Evolutionary conservation across 2,329 filamentous ascomycete species (phyloP).

Genomic region (Aspergillus neotritici): DNA sequence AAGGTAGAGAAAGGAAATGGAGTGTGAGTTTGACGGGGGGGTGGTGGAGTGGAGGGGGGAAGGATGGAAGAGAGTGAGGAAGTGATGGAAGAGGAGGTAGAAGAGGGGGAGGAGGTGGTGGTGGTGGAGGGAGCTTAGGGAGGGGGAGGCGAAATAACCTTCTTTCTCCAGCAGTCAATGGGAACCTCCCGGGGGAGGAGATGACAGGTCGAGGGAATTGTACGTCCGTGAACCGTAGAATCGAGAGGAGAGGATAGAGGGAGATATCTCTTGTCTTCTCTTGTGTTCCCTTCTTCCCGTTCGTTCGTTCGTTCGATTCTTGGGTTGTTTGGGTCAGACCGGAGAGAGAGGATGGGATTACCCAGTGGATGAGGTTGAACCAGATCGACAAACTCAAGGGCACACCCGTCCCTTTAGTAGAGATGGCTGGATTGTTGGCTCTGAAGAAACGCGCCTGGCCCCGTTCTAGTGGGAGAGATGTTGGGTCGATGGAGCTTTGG

Average conservation of each 20-base stretch:
- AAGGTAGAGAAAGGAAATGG: conserved; percentile 7
- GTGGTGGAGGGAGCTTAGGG: conserved; percentile 6
- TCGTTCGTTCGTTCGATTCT: too few species aligned
- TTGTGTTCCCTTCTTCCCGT: too few species aligned
- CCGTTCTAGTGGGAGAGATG: conserved; percentile 1
- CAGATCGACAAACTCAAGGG: conserved; percentile 21
- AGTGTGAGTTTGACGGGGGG: background rate
- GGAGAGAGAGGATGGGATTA: conserved; percentile 19
- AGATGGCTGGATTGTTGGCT: conserved; percentile 10
- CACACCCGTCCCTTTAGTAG: conserved; percentile 14
- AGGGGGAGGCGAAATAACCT: conserved; percentile 17
- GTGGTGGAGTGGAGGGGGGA: background rate
- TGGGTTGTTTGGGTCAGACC: background rate
- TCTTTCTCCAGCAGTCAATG: conserved; percentile 7
- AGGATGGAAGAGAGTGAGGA: background rate
- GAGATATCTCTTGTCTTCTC: too few species aligned
- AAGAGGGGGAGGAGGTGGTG: conserved; percentile 2
- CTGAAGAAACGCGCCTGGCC: conserved; percentile 17
- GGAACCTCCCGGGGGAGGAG: conserved; percentile 9
- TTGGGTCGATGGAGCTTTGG: conserved; percentile 19
- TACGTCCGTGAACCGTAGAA: conserved; percentile 16
- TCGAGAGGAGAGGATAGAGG: too few species aligned
- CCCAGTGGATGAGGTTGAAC: conserved; percentile 26
- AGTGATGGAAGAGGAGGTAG: conserved; percentile 5
- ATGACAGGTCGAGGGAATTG: conserved; percentile 19